Base-by-base conservation (phyloP, 768 basidiomycete species). In the Scleroderma citrinum region DNA sequence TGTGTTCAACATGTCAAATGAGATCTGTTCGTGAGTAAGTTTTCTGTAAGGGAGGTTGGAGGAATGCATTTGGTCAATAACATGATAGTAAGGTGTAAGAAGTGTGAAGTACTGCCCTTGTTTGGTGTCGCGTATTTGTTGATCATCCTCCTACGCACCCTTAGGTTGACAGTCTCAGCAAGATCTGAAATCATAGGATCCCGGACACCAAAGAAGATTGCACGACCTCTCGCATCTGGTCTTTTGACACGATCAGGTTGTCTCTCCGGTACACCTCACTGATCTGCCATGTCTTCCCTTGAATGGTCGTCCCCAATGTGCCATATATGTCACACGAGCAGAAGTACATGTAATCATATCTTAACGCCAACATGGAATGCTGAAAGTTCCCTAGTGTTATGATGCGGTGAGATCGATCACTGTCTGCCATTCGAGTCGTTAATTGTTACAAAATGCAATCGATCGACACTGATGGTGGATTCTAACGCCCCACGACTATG, bases 201-300 rank as follows among this genome's bases (percentile, higher is more conserved):
- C 84, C 90, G 97, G 8, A 66, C 61, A 8, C 96, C 96, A 26
- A 87, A 81, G 46, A 98, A 54, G 95, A 96, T 68, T 99, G 96
- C 60, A 87, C 91, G 62, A 99, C 98, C 71, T 99, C 96, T 51
- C 96, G 81, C 94, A 99, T 96, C 23, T 95, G 77, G 0, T 96
- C 96, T 72, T 99, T 99, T 23, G 85, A 87, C 86, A 98, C 93
- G 49, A 94, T 94, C 0, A 95, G 96, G 55, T 85, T 92, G 69
- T 99, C 96, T 62, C 96, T 73, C 53, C 96, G 76, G 68, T 98
- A 99, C 17, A 99, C 96, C 70, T 98, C 98, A n/a, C 93, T 94
- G 44, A 99, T 84, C 67, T 98, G 96, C 85, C 92, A 99, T 13
- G 97, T 66, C 70, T 98, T 98, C 53, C 83, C 72, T 56, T 83